phyloP scores from a whole-genome alignment of 176 grass and related monocot species.

The Bonia amplexicaulis region DNA sequence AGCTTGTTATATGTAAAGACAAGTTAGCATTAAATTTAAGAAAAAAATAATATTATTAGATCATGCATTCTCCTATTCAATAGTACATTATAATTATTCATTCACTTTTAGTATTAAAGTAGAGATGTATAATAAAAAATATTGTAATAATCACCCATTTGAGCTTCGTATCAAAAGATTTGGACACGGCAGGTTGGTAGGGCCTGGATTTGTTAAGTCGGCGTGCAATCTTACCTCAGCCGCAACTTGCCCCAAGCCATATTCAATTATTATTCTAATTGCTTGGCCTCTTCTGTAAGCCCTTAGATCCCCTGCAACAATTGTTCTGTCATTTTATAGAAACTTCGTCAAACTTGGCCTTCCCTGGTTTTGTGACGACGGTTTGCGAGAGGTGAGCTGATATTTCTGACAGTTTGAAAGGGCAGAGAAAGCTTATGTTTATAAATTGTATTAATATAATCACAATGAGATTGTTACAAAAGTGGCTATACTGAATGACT shows the following conservation, averaged over 20 bases:
- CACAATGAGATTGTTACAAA: no score
- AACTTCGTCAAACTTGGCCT: slow-evolving; percentile 4
- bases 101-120: no score
- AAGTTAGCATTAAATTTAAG: no score
- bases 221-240: slow-evolving; percentile 28
- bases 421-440: not conserved
- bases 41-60: no score
- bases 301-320: not conserved
- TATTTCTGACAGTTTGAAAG: not conserved
- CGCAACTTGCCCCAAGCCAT: not conserved
- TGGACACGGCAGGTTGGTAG: not conserved
- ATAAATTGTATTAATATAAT: not conserved
- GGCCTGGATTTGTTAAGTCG: not conserved
- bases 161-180: no score
- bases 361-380: not conserved
- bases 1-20: no score
- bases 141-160: no score
- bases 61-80: no score
- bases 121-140: no score
- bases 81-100: no score
- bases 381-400: not conserved
- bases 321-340: slow-evolving; percentile 13
- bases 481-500: no score
- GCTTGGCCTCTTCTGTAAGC: not conserved
- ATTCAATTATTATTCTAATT: not conserved